Percentiles rank a stretch among this genome's conserved stretches.
phyloP scores from a whole-genome alignment of 176 grass and related monocot genomes.

The Carex cristatella region DNA sequence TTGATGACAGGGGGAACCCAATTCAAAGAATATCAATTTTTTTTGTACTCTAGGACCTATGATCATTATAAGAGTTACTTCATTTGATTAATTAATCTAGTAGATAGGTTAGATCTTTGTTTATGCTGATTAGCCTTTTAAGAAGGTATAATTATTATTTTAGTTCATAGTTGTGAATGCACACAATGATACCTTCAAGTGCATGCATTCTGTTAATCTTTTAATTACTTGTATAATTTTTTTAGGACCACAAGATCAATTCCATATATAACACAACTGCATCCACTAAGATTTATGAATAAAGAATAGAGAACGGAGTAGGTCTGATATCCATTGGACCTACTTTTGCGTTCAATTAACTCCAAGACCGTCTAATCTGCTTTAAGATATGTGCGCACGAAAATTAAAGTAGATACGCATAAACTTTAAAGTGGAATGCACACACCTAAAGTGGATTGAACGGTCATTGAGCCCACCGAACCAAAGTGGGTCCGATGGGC shows the following conservation, averaged over 20 bases:
- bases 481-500: too few relatives aligned
- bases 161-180: background rate
- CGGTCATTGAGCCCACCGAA: too few relatives aligned
- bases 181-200: background rate
- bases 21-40: background rate
- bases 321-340: too few relatives aligned
- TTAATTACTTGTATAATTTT: background rate
- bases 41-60: constrained; percentile 1
- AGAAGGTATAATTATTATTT: background rate
- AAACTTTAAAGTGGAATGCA: too few relatives aligned
- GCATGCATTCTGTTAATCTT: background rate
- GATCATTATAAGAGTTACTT: background rate
- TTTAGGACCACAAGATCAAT: background rate
- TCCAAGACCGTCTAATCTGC: too few relatives aligned
- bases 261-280: background rate
- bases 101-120: background rate
- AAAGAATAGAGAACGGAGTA: too few relatives aligned
- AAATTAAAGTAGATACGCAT: too few relatives aligned
- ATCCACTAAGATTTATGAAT: background rate
- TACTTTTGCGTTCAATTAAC: too few relatives aligned
- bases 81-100: background rate
- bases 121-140: background rate
- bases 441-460: too few relatives aligned
- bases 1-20: background rate
- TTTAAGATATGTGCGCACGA: too few relatives aligned